Percentiles rank a stretch among this genome's conserved stretches.
These are phyloP conservation scores for Melanogaster broomeanus DNA, from an alignment of 768 basidiomycete species.

Conservation along the genomic window DNA sequence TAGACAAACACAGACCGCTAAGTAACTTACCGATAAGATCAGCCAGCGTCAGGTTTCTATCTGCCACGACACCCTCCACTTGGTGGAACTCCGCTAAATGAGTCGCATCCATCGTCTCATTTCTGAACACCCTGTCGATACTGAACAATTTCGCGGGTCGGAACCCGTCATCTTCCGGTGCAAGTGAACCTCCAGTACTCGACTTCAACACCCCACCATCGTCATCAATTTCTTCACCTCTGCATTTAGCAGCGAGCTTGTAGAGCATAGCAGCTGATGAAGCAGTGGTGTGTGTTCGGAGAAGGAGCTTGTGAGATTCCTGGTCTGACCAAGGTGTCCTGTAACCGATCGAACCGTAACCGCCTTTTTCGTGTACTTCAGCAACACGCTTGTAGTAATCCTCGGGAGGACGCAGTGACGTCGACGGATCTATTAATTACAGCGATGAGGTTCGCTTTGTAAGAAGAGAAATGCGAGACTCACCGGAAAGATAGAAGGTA, in stretches of 20 bases:
- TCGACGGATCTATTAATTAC: constrained; percentile 69
- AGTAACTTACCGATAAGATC: constrained; percentile 81
- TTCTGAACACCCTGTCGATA: constrained; percentile 98
- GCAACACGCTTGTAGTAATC: constrained; percentile 88
- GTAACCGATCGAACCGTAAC: constrained; percentile 93
- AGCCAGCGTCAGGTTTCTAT: constrained; percentile 87
- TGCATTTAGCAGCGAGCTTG: constrained; percentile 83
- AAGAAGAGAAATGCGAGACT: constrained; percentile 6
- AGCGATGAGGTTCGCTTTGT: constrained; percentile 1
- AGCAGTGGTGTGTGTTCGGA: constrained; percentile 97
- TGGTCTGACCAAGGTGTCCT: constrained; percentile 93
- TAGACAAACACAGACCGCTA: neutral
- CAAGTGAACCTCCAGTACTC: constrained; percentile 3
- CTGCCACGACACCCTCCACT: constrained; percentile 99
- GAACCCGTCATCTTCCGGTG: constrained; percentile 65
- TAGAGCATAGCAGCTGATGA: constrained; percentile 94
- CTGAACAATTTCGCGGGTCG: constrained; percentile 93
- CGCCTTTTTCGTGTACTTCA: constrained; percentile 82
- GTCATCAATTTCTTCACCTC: constrained; percentile 54
- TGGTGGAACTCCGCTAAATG: constrained; percentile 99
- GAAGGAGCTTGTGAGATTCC: constrained; percentile 88
- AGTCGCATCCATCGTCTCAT: constrained; percentile 98
- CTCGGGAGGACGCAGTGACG: constrained; percentile 70
- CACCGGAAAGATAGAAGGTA: constrained; percentile 96
- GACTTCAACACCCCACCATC: constrained; percentile 21